Conservation (phyloP, 1,139 yeast species). For the Hansenula anomala region DNA sequence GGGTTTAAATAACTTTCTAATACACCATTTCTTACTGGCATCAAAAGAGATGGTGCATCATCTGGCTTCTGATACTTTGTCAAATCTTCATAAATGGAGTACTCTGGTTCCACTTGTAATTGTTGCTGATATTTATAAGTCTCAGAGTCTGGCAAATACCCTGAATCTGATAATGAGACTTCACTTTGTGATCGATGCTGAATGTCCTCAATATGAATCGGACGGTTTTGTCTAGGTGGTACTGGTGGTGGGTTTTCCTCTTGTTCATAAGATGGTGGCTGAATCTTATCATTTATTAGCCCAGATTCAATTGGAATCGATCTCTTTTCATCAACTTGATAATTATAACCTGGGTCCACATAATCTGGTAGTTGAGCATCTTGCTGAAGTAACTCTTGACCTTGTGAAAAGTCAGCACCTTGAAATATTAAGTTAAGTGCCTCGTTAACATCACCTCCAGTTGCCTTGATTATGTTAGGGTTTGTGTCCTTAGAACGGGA, state of each 20-base stretch:
- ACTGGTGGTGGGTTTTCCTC: neutral
- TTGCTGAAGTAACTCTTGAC: too few species aligned
- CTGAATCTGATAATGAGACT: neutral
- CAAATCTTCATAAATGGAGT: constrained; percentile 27
- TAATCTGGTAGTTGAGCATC: neutral
- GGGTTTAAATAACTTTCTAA: constrained; percentile 34
- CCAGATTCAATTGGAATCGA: constrained; percentile 3
- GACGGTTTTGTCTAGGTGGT: neutral
- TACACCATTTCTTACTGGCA: constrained; percentile 29
- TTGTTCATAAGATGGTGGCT: neutral
- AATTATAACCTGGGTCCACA: neutral
- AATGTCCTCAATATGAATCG: neutral
- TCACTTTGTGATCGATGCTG: neutral
- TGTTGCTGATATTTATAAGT: neutral
- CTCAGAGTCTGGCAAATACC: neutral
- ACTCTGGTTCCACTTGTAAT: constrained; percentile 2
- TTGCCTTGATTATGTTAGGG: constrained; percentile 2
- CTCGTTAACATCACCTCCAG: constrained; percentile 26
- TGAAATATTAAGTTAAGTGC: constrained; percentile 4
- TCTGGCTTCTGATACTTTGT: constrained; percentile 14
- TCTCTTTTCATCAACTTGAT: neutral
- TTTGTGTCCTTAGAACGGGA: neutral
- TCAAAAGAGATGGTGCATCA: constrained; percentile 28
- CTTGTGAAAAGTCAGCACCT: neutral
- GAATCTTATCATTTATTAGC: neutral